A percentile compares a stretch with the other conserved stretches of the same genome.
Evolutionary conservation across 805 yeast genomes (phyloP).

Genomic region (Kockiozyma suomiensis): DNA sequence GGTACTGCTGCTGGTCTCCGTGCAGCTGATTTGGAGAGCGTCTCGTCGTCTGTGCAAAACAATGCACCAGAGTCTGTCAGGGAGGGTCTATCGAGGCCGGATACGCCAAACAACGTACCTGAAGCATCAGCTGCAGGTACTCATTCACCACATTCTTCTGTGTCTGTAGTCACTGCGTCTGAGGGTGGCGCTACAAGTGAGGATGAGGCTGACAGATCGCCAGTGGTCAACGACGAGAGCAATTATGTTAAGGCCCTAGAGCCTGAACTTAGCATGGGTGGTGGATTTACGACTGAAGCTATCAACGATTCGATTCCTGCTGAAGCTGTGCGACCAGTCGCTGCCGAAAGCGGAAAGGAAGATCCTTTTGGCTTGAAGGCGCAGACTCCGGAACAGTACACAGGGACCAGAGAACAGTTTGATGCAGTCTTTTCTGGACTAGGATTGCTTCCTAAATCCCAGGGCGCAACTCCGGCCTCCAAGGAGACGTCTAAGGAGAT

Average conservation of each 20-base stretch:
- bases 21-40: constrained; percentile 47
- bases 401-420: constrained; percentile 34
- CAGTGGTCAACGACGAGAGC: neutral
- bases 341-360: constrained; percentile 20
- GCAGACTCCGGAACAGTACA: neutral
- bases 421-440: constrained; percentile 26
- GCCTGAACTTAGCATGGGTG: constrained; percentile 4
- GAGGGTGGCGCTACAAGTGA: constrained; percentile 36
- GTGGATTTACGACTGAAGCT: neutral
- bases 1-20: constrained; percentile 11
- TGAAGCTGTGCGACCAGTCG: constrained; percentile 4
- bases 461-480: neutral
- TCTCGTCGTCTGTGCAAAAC: constrained; percentile 88
- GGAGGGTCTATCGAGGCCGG: constrained; percentile 49
- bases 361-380: constrained; percentile 23
- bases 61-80: constrained; percentile 90
- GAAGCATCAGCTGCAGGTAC: constrained; percentile 13
- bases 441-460: constrained; percentile 23
- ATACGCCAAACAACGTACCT: constrained; percentile 41
- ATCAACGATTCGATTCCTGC: neutral
- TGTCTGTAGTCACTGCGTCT: constrained; percentile 27
- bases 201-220: neutral
- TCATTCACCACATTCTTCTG: constrained; percentile 40
- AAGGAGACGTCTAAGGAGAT: neutral
- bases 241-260: neutral